Percentiles rank a stretch among this genome's conserved stretches.
Conservation (phyloP, 2,329 filamentous ascomycete genomes). For the Apiospora rasikravindrae region DNA sequence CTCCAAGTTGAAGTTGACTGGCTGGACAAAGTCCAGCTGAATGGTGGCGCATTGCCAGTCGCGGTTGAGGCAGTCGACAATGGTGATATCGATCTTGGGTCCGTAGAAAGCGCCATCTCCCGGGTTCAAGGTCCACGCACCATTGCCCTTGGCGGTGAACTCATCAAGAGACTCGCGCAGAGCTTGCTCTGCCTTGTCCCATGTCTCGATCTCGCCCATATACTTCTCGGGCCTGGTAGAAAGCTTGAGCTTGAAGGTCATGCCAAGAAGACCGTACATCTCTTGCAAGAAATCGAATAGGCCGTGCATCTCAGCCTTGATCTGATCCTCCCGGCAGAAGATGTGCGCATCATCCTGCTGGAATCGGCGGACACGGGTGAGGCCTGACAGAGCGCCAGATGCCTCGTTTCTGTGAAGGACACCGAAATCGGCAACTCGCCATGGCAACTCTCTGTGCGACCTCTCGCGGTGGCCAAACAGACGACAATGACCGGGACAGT, state of each 20-base stretch:
- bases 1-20: conserved; percentile 84
- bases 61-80: conserved; percentile 83
- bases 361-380: conserved; percentile 85
- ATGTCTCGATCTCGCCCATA: conserved; percentile 84
- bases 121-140: conserved; percentile 87
- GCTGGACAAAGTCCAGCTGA: conserved; percentile 88
- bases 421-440: conserved; percentile 87
- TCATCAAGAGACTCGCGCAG: conserved; percentile 79
- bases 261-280: conserved; percentile 81
- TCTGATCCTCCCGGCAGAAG: conserved; percentile 71
- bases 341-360: conserved; percentile 93
- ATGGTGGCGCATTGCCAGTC: conserved; percentile 93
- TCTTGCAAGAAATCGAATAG: conserved; percentile 73
- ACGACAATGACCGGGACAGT: conserved; percentile 87
- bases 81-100: conserved; percentile 97
- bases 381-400: conserved; percentile 78
- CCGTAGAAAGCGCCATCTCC: conserved; percentile 98
- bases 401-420: conserved; percentile 86
- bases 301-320: conserved; percentile 67
- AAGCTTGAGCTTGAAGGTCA: conserved; percentile 92
- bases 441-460: conserved; percentile 80
- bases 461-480: conserved; percentile 76
- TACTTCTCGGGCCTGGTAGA: conserved; percentile 90
- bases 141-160: conserved; percentile 66
- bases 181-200: conserved; percentile 85